phyloP scores from a whole-genome alignment of 306 rosid species.

The Casuarina equisetifolia region DNA sequence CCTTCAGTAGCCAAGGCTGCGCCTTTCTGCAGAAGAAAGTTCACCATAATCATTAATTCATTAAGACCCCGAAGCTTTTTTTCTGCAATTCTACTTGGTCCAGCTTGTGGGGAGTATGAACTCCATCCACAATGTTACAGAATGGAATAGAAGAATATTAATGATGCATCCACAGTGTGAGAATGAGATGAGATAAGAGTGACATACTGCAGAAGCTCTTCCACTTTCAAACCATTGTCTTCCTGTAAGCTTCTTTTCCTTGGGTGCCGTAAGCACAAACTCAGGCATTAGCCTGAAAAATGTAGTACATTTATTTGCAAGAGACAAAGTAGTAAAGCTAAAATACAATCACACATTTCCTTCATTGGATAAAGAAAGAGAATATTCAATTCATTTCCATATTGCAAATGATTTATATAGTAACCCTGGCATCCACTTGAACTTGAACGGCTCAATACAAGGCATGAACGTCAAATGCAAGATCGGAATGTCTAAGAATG shows the following conservation, averaged over 20 bases:
- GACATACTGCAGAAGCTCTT: slow-evolving; percentile 62
- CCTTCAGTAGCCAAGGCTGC: slow-evolving; percentile 55
- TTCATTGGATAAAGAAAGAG: not conserved
- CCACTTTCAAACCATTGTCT: slow-evolving; percentile 99
- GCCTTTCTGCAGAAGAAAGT: slow-evolving; percentile 59
- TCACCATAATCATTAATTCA: not conserved
- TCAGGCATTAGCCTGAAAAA: slow-evolving; percentile 94
- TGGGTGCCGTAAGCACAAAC: slow-evolving; percentile 76
- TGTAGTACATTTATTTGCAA: slow-evolving; percentile 12
- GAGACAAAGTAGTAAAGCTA: not conserved
- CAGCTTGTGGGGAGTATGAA: not conserved
- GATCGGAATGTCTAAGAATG: slow-evolving; percentile 1
- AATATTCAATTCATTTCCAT: not conserved
- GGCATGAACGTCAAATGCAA: slow-evolving; percentile 9
- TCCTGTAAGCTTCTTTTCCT: slow-evolving; percentile 90
- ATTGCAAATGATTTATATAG: not conserved
- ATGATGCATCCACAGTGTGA: slow-evolving; percentile 11
- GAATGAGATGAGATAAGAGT: slow-evolving; percentile 7
- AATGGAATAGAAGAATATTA: not conserved
- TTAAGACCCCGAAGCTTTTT: not conserved
- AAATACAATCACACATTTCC: not conserved
- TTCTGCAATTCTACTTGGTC: slow-evolving; percentile 1
- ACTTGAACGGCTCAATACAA: not conserved
- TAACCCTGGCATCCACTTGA: not conserved
- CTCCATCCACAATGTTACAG: too few species aligned